These are phyloP conservation scores for Botryosphaeria dothidea DNA, from an alignment of 2,329 filamentous ascomycete genomes.

Conservation along the genomic window DNA sequence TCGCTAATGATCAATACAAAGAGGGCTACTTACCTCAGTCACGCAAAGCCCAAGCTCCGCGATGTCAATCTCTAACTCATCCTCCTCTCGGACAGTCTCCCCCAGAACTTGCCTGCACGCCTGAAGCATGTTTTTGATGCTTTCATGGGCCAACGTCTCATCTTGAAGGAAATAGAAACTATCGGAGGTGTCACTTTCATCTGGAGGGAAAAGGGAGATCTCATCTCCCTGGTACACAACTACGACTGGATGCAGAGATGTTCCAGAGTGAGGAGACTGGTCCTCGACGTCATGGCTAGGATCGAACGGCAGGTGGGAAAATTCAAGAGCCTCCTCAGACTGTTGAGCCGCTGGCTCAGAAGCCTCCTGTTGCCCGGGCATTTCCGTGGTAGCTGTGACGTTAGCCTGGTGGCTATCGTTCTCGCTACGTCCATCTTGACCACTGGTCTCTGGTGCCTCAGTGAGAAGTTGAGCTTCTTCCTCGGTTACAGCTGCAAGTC, in stretches of 20 bases:
- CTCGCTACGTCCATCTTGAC: neutral
- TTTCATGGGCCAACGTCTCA: slow-evolving; percentile 53
- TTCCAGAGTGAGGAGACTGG: neutral
- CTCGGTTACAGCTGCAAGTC: neutral
- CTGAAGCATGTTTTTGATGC: slow-evolving; percentile 57
- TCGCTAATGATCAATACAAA: no score
- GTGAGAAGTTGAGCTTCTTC: neutral
- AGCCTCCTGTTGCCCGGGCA: neutral
- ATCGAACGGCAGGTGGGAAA: slow-evolving; percentile 10
- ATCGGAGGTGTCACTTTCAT: slow-evolving; percentile 53
- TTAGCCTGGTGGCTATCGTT: neutral
- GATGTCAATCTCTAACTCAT: slow-evolving; percentile 59
- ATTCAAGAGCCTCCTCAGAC: neutral
- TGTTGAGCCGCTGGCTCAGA: neutral
- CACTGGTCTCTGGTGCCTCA: neutral
- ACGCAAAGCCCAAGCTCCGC: slow-evolving; percentile 57
- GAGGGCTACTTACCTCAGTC: slow-evolving; percentile 53
- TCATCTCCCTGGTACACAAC: slow-evolving; percentile 58
- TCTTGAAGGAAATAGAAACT: slow-evolving; percentile 61
- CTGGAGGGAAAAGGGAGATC: slow-evolving; percentile 61
- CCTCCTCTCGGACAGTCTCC: slow-evolving; percentile 56
- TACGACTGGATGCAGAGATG: slow-evolving; percentile 18
- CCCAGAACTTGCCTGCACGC: slow-evolving; percentile 57
- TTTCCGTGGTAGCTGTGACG: neutral
- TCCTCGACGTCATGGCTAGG: neutral